Percentiles rank a stretch among this genome's conserved stretches.
Evolutionary conservation across 2,329 filamentous ascomycete species (phyloP).

Genomic region (Bipolaris bicolor): DNA sequence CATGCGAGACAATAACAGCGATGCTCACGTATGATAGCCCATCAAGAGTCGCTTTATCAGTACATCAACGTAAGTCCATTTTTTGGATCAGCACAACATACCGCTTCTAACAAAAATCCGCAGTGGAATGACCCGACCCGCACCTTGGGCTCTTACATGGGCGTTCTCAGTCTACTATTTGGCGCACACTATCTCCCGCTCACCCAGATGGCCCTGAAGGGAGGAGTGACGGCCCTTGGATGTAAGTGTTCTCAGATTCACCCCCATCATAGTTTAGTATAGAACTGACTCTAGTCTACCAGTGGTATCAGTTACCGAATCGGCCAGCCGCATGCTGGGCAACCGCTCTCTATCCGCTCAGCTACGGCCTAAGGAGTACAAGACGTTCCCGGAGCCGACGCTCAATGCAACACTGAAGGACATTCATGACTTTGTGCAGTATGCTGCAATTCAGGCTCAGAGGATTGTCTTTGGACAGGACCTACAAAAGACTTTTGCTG

Average conservation of each 20-base stretch:
- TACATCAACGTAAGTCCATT: not conserved
- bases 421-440: slow-evolving; percentile 2
- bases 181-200: slow-evolving; percentile 5
- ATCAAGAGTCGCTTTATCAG: not conserved
- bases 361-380: not conserved
- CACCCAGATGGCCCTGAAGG: slow-evolving; percentile 6
- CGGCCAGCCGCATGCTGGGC: not conserved
- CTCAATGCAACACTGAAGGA: slow-evolving; percentile 4
- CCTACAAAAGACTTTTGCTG: not conserved
- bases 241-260: not conserved
- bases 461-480: not conserved
- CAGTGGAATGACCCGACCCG: not conserved
- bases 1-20: not conserved
- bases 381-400: not conserved
- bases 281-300: not conserved
- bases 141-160: not conserved
- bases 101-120: not conserved
- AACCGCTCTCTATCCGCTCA: not conserved
- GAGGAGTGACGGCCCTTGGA: slow-evolving; percentile 2
- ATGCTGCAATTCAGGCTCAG: not conserved
- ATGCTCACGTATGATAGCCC: not conserved
- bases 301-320: slow-evolving; percentile 5
- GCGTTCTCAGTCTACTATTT: not conserved
- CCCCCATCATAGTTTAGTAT: not conserved
- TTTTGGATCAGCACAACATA: no score